Conservation (phyloP, 2,329 filamentous ascomycete genomes). For the Arthroderma sp. region DNA sequence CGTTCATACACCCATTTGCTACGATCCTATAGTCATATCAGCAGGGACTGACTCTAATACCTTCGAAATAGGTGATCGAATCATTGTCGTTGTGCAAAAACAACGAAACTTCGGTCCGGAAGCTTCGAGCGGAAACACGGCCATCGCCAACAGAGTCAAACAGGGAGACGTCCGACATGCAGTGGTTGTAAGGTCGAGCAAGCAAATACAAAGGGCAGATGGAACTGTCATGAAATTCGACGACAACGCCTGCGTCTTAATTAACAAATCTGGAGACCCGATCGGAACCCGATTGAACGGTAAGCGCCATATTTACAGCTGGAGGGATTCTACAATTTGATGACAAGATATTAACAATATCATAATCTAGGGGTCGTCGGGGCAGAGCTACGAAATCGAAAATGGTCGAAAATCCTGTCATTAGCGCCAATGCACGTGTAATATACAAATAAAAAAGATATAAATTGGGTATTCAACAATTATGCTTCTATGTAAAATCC, state of each 20-base stretch:
- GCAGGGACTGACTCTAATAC: background rate
- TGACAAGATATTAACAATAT: conserved; percentile 12
- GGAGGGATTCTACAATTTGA: background rate
- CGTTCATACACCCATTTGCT: conserved; percentile 14
- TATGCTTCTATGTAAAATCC: no score
- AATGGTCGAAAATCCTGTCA: conserved; percentile 97
- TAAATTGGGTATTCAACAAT: no score
- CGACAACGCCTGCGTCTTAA: conserved; percentile 93
- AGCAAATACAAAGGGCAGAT: conserved; percentile 76
- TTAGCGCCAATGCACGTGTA: conserved; percentile 76
- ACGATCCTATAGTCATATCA: background rate
- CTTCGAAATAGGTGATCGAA: conserved; percentile 64
- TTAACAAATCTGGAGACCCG: conserved; percentile 93
- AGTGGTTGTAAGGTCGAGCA: conserved; percentile 80
- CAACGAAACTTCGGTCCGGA: conserved; percentile 67
- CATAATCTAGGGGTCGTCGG: conserved; percentile 59
- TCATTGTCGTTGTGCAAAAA: conserved; percentile 95
- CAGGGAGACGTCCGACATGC: conserved; percentile 94
- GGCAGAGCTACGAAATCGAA: conserved; percentile 73
- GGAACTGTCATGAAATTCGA: conserved; percentile 87
- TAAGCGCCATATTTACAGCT: conserved; percentile 20
- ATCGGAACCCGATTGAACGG: conserved; percentile 85
- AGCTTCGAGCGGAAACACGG: conserved; percentile 47
- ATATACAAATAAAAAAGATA: conserved; percentile 10
- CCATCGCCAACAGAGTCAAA: conserved; percentile 83